Evolutionary conservation across 148 eudicot genomes (phyloP), one percentile per base, ranked within the genome.

Genomic region (Dianthus caryophyllus): DNA sequence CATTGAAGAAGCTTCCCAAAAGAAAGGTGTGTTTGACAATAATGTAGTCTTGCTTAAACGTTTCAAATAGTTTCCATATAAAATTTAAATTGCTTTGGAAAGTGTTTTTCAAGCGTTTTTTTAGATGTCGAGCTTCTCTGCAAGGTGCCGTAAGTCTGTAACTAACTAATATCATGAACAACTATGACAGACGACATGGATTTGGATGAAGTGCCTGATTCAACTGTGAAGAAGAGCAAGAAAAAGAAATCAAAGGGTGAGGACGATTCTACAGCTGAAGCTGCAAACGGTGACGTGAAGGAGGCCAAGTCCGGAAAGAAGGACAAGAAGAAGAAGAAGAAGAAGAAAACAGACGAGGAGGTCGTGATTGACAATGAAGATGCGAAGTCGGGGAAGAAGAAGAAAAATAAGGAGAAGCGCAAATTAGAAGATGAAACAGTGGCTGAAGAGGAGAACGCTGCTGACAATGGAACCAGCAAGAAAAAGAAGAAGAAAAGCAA

Each of bases 381-480:
- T 9, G 61, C 73, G 2, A 86, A 84, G 69, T 70, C 84, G 0
- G 88, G 71, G 64, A 89, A 86, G 80, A 89, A 86, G 57, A 79
- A 84, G 81, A 89, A 83, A 41, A 84, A 79, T 76, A 81, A 89
- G 64, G 89, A 87, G 60, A 87, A 87, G 69, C 81, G 89, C n/a
- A 84, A 75, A 73, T 52, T 74, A 36, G 87, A 84, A 51, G 65
- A 83, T 64, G 78, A 80, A 52, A 11, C 13, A 9, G 79, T 56
- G 14, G 71, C 55, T 26, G 80, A 75, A 54, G 73, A 68, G 4
- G 78, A 76, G 33, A 71, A 76, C 48, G 80, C 59, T 44, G 75
- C 30, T 21, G 85, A 72, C 15, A 82, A 69, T 9, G 81, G 71
- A 67, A 54, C 82, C 3, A 64, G 51, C 66, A 77, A 77, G 82